Base-by-base conservation (phyloP, 306 rosid genomes). In the Myrica gale region DNA sequence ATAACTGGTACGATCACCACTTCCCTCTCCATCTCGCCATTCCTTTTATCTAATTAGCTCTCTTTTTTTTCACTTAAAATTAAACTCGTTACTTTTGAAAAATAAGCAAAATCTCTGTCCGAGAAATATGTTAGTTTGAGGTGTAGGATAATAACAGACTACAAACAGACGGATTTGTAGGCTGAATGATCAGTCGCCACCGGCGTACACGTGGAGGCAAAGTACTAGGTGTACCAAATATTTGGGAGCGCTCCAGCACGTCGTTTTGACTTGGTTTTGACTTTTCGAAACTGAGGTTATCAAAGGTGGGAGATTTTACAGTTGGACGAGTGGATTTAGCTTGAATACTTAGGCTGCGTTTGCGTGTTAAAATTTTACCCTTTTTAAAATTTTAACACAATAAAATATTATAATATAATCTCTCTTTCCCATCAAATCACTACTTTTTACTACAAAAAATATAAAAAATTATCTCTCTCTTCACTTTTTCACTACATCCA, bases 1-100 rank as follows among this genome's bases (percentile, higher is more conserved):
- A 92, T 15, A 90, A 79, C 91, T 63, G 96, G 98, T 94, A 68
- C 54, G 0, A 48, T 3, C 32, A 1, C n/a, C 9, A 8, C 9
- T 0, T 6, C 47, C 54, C 11, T 42, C 76, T 66, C 50, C 19
- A 19, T 8, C 20, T 15, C 44, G 23, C 7, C 61, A 5, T 43
- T 20, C 6, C 8, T 46, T 58, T 74, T 2, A 5, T 7, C 39
- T 5, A 0, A 16, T 45, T 50, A 11, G 3, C 54, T 52, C 56
- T 0, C 9, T 52, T 9, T 4, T 46, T 37, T 55, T 6, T 16
- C n/a, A 57, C 19, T n/a, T 57, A 4, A 57, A 20, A 57, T 57
- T 17, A 7, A 57, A 16, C 3, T 57, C 3, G 37, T 57, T 57
- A 12, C 15, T 12, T 15, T 54, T 17, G 11, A 6, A 46, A 12